phyloP scores from a whole-genome alignment of 1,284 basidiomycete genomes.

The Leccinum griseonigrum region DNA sequence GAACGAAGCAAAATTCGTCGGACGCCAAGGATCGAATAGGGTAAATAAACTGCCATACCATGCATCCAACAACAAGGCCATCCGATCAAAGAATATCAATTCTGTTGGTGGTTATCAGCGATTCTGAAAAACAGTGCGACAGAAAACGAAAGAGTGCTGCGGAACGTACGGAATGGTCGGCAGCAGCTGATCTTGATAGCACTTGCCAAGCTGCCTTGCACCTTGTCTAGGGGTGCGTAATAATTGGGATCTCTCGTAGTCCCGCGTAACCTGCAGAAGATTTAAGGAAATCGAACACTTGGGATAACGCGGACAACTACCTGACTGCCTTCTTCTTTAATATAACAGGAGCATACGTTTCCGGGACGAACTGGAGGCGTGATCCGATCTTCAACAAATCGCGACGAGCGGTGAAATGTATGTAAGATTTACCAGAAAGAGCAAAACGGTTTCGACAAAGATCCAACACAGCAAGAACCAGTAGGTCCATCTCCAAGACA shows the following conservation, averaged over 20 bases:
- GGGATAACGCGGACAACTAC: conserved; percentile 3
- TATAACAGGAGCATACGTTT: conserved; percentile 72
- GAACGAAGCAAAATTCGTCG: neutral
- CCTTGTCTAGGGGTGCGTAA: conserved; percentile 35
- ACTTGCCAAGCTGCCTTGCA: conserved; percentile 37
- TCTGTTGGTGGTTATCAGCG: conserved; percentile 40
- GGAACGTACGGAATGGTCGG: conserved; percentile 67
- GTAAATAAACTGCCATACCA: conserved; percentile 37
- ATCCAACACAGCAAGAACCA: conserved; percentile 65
- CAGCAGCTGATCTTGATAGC: conserved; percentile 56
- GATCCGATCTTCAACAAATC: neutral
- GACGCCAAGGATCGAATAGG: neutral
- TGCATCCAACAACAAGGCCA: conserved; percentile 69
- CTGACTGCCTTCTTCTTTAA: conserved; percentile 52
- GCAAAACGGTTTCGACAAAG: conserved; percentile 43
- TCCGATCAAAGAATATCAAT: conserved; percentile 65
- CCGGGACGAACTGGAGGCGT: conserved; percentile 54
- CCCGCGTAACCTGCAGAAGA: conserved; percentile 35
- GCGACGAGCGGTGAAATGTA: neutral
- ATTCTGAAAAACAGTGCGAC: neutral
- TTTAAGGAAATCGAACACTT: neutral
- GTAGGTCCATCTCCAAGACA: conserved; percentile 80
- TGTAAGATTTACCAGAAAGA: conserved; percentile 44
- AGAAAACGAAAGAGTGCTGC: neutral
- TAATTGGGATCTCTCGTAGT: conserved; percentile 41